Evolutionary conservation across 1,139 yeast species (phyloP).

Genomic region (Kurtzmaniella quercitrusa): DNA sequence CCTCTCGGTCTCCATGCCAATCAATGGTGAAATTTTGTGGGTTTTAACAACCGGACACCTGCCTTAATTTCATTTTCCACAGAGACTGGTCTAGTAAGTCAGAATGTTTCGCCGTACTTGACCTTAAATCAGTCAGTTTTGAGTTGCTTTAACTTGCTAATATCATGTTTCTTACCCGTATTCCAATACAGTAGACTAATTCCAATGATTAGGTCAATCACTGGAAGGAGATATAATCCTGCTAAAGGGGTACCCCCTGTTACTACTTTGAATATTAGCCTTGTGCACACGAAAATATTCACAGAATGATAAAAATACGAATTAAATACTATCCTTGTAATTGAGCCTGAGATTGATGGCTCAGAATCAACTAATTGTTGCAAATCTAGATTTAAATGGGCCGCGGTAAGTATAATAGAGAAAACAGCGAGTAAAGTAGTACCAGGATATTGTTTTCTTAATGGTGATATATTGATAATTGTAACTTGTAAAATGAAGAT

Average conservation of each 20-base stretch:
- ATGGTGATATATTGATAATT: conserved; percentile 3
- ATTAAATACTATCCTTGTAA: conserved; percentile 1
- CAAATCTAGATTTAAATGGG: conserved; percentile 3
- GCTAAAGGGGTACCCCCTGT: conserved; percentile 1
- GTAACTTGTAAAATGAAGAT: conserved; percentile 5
- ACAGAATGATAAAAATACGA: conserved; percentile 1
- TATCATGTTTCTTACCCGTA: conserved; percentile 10
- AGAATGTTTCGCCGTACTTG: neutral
- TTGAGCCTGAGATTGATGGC: neutral
- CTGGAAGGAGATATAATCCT: conserved; percentile 12
- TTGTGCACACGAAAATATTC: conserved; percentile 3
- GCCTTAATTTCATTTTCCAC: neutral
- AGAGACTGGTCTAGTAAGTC: neutral
- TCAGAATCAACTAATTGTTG: neutral
- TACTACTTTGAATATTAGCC: neutral
- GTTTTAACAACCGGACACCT: neutral
- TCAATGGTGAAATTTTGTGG: too few relatives aligned
- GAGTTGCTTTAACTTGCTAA: conserved; percentile 11
- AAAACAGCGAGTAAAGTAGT: conserved; percentile 2
- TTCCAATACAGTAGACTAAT: conserved; percentile 13
- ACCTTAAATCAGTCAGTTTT: neutral
- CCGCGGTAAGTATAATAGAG: conserved; percentile 4
- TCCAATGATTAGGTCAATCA: conserved; percentile 13
- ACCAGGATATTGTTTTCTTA: conserved; percentile 4
- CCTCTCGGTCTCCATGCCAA: too few relatives aligned